These are phyloP conservation scores for Aegilops sharonensis DNA, from an alignment of 176 grass and related monocot species.

Conservation along the genomic window DNA sequence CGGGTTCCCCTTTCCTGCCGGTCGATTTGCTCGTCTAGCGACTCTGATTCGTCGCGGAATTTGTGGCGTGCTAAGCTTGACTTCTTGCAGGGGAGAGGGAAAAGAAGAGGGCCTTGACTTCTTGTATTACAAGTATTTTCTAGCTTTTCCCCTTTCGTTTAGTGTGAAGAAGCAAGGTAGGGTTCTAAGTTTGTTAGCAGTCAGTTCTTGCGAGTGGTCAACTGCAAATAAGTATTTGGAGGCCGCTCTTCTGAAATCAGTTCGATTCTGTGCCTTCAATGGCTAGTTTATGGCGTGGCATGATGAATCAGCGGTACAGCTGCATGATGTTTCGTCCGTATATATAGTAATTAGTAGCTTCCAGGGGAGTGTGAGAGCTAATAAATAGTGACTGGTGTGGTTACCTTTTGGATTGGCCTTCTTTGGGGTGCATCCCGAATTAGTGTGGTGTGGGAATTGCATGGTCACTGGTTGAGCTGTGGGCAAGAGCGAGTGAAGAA, in stretches of 20 bases:
- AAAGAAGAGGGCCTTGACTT: not conserved
- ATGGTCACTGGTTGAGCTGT: not conserved
- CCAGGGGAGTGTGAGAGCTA: not conserved
- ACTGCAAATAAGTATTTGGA: not conserved
- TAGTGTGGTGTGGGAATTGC: not conserved
- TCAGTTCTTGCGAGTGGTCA: not conserved
- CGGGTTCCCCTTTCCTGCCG: not conserved
- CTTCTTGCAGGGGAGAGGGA: not conserved
- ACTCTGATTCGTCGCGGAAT: not conserved
- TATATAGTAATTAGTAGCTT: not conserved
- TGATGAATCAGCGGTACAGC: not conserved
- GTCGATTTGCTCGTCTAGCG: not conserved
- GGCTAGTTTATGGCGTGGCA: not conserved
- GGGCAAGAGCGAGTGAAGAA: conserved; percentile 12
- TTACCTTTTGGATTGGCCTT: not conserved
- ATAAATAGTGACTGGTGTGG: not conserved
- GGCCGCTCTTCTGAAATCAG: not conserved
- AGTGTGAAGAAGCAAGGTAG: not conserved
- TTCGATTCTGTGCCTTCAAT: not conserved
- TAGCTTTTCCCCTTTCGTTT: not conserved
- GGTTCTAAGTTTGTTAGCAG: not conserved
- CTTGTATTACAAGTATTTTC: not conserved
- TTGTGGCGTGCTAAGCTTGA: not conserved
- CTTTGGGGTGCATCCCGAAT: not conserved
- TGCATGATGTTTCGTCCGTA: not conserved